A percentile compares a stretch with the other conserved stretches of the same genome.
Evolutionary conservation across 2,329 filamentous ascomycete species (phyloP).

Genomic region (Scedosporium minutisporum): DNA sequence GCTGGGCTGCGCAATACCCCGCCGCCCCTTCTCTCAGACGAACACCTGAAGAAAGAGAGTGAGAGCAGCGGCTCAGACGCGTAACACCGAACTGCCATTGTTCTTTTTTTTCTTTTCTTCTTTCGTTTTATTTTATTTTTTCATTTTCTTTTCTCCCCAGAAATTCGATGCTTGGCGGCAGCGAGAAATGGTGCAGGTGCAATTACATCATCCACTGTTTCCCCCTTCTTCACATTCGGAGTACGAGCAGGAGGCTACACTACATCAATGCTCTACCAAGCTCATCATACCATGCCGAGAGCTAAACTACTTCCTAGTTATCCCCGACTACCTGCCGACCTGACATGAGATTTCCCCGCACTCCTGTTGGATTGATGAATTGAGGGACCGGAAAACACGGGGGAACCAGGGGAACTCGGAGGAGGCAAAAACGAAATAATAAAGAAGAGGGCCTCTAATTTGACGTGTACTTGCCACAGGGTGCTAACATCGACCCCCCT

Average conservation of each 20-base stretch:
- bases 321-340: not conserved
- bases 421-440: not conserved
- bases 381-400: not conserved
- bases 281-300: not conserved
- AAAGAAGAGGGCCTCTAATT: not conserved
- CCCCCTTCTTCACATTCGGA: too few relatives aligned
- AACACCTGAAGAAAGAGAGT: too few relatives aligned
- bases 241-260: not conserved
- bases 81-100: too few relatives aligned
- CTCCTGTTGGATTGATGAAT: not conserved
- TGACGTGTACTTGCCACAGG: not conserved
- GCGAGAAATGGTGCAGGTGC: not conserved
- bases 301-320: not conserved
- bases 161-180: not conserved
- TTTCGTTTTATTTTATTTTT: too few relatives aligned
- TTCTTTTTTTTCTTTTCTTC: too few relatives aligned
- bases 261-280: not conserved
- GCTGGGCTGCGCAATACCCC: too few relatives aligned
- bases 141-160: not conserved
- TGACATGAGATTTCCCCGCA: not conserved
- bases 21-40: too few relatives aligned
- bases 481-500: not conserved
- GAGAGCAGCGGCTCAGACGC: too few relatives aligned
- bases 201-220: not conserved
- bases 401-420: not conserved